Percentiles rank a stretch among this genome's conserved stretches.
phyloP scores from a whole-genome alignment of 176 grass and related monocot species.

The Oryza officinalis region DNA sequence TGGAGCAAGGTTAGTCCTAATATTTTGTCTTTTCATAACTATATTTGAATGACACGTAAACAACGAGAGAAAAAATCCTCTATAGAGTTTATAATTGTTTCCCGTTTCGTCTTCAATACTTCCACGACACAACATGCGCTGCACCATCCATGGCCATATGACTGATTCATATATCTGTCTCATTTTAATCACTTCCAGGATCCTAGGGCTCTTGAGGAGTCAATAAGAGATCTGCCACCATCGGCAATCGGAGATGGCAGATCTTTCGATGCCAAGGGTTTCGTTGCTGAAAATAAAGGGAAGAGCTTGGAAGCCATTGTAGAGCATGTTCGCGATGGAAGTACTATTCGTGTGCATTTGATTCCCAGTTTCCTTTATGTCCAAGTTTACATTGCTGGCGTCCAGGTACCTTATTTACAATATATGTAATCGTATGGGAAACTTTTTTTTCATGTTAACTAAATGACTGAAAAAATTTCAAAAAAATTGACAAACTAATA shows the following conservation, averaged over 20 bases:
- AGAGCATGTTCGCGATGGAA: constrained; percentile 95
- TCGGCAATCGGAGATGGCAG: constrained; percentile 91
- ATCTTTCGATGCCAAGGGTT: constrained; percentile 87
- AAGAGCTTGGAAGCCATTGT: constrained; percentile 89
- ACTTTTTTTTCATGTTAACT: no score
- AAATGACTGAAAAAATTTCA: no score
- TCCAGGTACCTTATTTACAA: constrained; percentile 64
- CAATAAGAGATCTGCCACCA: constrained; percentile 86
- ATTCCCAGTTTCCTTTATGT: constrained; percentile 86
- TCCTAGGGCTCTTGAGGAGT: constrained; percentile 60
- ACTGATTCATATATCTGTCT: constrained; percentile 14
- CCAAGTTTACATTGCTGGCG: constrained; percentile 91
- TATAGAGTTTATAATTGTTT: no score
- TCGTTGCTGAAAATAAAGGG: constrained; percentile 76
- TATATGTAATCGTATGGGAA: not conserved
- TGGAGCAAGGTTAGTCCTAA: constrained; percentile 71
- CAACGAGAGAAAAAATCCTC: no score
- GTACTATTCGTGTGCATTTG: constrained; percentile 83
- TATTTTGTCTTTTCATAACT: no score
- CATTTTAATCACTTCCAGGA: constrained; percentile 42
- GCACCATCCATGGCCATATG: not conserved
- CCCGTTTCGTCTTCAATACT: not conserved
- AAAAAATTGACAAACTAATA: no score
- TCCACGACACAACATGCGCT: not conserved
- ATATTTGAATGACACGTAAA: no score